phyloP scores from a whole-genome alignment of 1,284 basidiomycete species.

The Exsudoporus floridanus region DNA sequence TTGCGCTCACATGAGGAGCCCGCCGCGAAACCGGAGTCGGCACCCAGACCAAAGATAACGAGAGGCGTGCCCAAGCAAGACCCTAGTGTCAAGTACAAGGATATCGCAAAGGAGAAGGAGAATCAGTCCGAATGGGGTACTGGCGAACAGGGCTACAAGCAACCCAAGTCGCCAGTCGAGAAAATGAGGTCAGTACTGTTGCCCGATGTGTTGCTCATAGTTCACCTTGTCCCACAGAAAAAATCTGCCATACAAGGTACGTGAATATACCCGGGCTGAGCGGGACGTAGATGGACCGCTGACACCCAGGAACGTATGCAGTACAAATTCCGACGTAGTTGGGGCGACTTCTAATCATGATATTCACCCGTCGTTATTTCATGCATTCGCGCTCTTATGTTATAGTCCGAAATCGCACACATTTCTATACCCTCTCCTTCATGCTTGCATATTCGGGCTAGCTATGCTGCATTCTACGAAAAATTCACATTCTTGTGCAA shows the following conservation, averaged over 20 bases:
- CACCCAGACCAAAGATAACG: slow-evolving; percentile 50
- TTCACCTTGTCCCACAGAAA: slow-evolving; percentile 43
- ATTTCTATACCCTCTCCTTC: slow-evolving; percentile 31
- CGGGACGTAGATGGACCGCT: slow-evolving; percentile 36
- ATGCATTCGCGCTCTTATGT: slow-evolving; percentile 4
- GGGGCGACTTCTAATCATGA: slow-evolving; percentile 72
- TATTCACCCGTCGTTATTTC: slow-evolving; percentile 14
- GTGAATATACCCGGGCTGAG: slow-evolving; percentile 11
- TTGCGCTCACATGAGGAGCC: slow-evolving; percentile 47
- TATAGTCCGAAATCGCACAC: slow-evolving; percentile 15
- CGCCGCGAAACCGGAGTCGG: slow-evolving; percentile 8
- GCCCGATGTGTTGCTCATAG: background rate
- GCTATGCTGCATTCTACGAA: slow-evolving; percentile 2
- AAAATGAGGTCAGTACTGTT: slow-evolving; percentile 57
- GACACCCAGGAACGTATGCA: slow-evolving; percentile 60
- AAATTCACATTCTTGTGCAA: slow-evolving; percentile 10
- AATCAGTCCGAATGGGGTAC: slow-evolving; percentile 67
- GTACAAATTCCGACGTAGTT: slow-evolving; percentile 84
- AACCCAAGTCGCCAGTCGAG: slow-evolving; percentile 67
- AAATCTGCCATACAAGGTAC: slow-evolving; percentile 85
- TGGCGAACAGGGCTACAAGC: slow-evolving; percentile 71
- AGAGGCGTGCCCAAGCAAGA: slow-evolving; percentile 62
- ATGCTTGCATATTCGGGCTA: slow-evolving; percentile 5
- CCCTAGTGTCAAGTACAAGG: slow-evolving; percentile 57
- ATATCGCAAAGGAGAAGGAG: slow-evolving; percentile 50